Conservation (phyloP, 2,329 filamentous ascomycete species). For the Lecanicillium sp. region DNA sequence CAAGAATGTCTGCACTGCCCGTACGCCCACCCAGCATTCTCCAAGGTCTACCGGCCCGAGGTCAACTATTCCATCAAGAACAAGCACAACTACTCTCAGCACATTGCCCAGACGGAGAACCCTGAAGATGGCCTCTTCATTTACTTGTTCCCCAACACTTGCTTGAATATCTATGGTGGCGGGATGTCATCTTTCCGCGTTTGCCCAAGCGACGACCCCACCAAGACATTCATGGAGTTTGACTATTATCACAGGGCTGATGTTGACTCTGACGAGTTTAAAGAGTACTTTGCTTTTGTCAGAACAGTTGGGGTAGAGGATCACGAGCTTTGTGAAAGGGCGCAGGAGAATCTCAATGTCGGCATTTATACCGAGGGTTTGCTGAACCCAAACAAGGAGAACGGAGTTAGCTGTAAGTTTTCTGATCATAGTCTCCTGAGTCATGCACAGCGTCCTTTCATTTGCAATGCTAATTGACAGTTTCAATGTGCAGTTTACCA, state of each 20-base stretch:
- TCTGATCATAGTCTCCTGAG: too few relatives aligned
- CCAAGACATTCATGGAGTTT: slow-evolving; percentile 47
- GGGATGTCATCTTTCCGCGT: slow-evolving; percentile 51
- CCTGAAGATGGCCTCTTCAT: slow-evolving; percentile 46
- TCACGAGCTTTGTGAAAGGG: slow-evolving; percentile 48
- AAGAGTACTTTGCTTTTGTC: slow-evolving; percentile 49
- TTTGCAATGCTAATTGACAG: too few relatives aligned
- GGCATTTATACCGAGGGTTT: slow-evolving; percentile 48
- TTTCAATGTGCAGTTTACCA: too few relatives aligned
- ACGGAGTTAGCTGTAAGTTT: slow-evolving; percentile 31
- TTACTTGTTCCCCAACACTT: slow-evolving; percentile 50
- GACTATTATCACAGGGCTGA: slow-evolving; percentile 46
- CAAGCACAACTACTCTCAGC: slow-evolving; percentile 46
- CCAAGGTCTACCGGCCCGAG: slow-evolving; percentile 41
- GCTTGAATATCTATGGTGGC: slow-evolving; percentile 48
- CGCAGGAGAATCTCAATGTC: slow-evolving; percentile 43
- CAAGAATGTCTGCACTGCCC: slow-evolving; percentile 52
- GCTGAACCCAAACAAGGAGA: slow-evolving; percentile 48
- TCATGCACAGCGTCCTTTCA: too few relatives aligned
- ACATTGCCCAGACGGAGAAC: slow-evolving; percentile 45
- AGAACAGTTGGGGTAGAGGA: slow-evolving; percentile 49
- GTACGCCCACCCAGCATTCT: slow-evolving; percentile 50
- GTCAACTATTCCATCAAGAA: slow-evolving; percentile 48
- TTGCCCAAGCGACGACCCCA: slow-evolving; percentile 40
- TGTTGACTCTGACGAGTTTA: slow-evolving; percentile 40